Conservation (phyloP, 192 early-diverging fungal genomes). For the Linderina pennispora region DNA sequence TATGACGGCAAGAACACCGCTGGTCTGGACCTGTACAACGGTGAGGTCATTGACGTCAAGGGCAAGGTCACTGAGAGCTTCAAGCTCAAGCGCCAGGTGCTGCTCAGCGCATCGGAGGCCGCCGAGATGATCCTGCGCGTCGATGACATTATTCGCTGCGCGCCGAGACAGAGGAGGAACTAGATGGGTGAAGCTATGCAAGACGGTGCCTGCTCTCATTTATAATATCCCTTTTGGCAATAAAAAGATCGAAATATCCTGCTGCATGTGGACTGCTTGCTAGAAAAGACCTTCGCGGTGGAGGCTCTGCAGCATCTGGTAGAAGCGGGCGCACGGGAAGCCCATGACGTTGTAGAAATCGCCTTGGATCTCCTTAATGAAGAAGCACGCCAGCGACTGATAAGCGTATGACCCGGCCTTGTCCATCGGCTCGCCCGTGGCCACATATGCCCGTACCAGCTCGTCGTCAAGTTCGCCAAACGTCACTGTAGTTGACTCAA, state of each 20-base stretch:
- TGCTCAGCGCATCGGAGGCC: constrained; percentile 91
- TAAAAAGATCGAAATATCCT: background rate
- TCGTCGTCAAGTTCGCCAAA: constrained; percentile 58
- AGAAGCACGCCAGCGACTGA: constrained; percentile 65
- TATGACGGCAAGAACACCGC: constrained; percentile 69
- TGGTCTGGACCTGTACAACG: constrained; percentile 88
- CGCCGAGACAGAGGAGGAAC: constrained; percentile 53
- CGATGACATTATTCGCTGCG: constrained; percentile 96
- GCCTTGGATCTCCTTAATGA: constrained; percentile 69
- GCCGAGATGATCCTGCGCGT: constrained; percentile 97
- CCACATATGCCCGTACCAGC: constrained; percentile 59
- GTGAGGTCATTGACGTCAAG: constrained; percentile 71
- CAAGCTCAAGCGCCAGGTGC: constrained; percentile 93
- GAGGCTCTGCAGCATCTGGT: constrained; percentile 37
- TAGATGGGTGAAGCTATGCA: too few species aligned
- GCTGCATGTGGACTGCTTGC: background rate
- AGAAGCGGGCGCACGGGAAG: constrained; percentile 42
- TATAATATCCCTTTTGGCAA: background rate
- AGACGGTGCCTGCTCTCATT: too few species aligned
- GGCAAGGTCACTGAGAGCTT: constrained; percentile 91
- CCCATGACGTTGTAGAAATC: constrained; percentile 80
- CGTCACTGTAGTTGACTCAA: constrained; percentile 61
- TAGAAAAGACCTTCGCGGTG: constrained; percentile 11
- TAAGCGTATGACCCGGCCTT: constrained; percentile 87
- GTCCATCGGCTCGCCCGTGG: constrained; percentile 59